Conservation (phyloP, 768 basidiomycete species). For the Leccinum boreale region DNA sequence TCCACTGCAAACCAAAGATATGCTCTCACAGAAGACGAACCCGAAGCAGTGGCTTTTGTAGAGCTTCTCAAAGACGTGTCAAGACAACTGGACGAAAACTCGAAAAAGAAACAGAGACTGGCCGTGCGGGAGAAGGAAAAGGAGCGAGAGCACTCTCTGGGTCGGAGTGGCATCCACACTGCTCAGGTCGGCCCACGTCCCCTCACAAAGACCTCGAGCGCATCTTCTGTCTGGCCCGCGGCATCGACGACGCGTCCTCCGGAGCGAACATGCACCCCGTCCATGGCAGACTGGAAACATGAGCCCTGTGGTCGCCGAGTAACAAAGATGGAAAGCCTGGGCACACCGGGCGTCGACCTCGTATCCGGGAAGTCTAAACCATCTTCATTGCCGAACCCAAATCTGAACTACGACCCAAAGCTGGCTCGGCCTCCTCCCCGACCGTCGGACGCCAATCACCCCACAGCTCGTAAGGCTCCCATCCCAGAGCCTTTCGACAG, state of each 20-base stretch:
- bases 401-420: constrained; percentile 11
- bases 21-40: constrained; percentile 15
- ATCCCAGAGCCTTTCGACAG: not conserved
- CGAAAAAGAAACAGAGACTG: constrained; percentile 23
- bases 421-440: not conserved
- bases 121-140: constrained; percentile 12
- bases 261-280: not conserved
- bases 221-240: constrained; percentile 5
- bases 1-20: not conserved
- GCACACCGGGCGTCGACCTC: not conserved
- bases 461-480: not conserved
- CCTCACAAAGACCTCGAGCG: constrained; percentile 17
- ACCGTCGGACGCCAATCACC: not conserved
- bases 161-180: not conserved
- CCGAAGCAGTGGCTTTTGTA: constrained; percentile 22
- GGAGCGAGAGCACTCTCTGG: constrained; percentile 2
- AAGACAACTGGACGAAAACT: constrained; percentile 23
- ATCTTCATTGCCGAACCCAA: constrained; percentile 7
- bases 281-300: not conserved
- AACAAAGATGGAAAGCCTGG: constrained; percentile 8
- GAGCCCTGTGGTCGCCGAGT: constrained; percentile 1
- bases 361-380: constrained; percentile 14
- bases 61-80: constrained; percentile 24
- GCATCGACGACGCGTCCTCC: not conserved
- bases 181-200: not conserved